A percentile compares a stretch with the other conserved stretches of the same genome.
Conservation (phyloP, 2,329 filamentous ascomycete species). For the Capronia americana region DNA sequence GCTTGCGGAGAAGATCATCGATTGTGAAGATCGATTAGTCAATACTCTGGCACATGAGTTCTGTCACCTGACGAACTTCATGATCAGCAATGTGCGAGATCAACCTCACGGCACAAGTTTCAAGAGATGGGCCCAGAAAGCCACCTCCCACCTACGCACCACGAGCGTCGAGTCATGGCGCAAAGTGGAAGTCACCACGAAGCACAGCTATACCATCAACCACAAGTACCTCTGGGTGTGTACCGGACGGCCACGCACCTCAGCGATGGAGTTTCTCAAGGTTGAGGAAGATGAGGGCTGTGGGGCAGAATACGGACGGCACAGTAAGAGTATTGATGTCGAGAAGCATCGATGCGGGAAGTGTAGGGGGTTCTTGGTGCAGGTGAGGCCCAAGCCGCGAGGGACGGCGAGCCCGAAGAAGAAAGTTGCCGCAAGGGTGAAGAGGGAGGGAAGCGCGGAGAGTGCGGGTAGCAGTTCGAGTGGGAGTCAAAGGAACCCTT, state of each 20-base stretch:
- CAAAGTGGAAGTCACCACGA: conserved; percentile 79
- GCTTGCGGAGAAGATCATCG: conserved; percentile 85
- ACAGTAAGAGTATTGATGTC: conserved; percentile 84
- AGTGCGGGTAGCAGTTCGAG: conserved; percentile 34
- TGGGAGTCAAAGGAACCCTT: conserved; percentile 29
- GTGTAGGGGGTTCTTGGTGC: conserved; percentile 74
- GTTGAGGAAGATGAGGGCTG: conserved; percentile 56
- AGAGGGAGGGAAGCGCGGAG: conserved; percentile 27
- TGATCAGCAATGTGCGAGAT: conserved; percentile 75
- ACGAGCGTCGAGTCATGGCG: conserved; percentile 59
- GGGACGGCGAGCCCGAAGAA: conserved; percentile 40
- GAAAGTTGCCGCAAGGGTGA: background rate
- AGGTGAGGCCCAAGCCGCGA: conserved; percentile 79
- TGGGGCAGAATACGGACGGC: conserved; percentile 75
- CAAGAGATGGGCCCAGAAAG: conserved; percentile 68
- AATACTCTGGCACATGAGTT: conserved; percentile 97
- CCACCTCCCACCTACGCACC: conserved; percentile 47
- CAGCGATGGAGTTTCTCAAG: conserved; percentile 33
- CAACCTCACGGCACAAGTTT: conserved; percentile 86
- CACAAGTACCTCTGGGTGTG: conserved; percentile 93
- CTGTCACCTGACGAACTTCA: conserved; percentile 91
- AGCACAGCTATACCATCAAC: conserved; percentile 86
- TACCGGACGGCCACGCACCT: conserved; percentile 39
- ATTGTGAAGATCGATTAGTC: conserved; percentile 75
- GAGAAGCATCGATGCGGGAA: conserved; percentile 73